Evolutionary conservation across 2,329 filamentous ascomycete genomes (phyloP).

Genomic region (Myriosclerotinia duriaeana): DNA sequence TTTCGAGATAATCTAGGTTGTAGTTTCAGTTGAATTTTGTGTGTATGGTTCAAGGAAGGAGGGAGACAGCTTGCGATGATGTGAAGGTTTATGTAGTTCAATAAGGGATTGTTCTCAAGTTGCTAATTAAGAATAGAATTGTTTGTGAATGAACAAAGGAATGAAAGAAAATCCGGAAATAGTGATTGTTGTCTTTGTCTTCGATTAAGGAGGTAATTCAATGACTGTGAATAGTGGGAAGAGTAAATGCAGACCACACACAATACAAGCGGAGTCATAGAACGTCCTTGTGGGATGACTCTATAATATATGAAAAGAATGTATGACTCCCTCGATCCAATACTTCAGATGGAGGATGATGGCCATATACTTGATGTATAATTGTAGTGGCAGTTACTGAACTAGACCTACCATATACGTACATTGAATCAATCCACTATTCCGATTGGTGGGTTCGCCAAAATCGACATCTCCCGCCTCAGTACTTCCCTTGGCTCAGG

Average conservation of each 20-base stretch:
- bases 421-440: no score
- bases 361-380: slow-evolving; percentile 1
- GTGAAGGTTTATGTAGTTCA: neutral
- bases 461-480: no score
- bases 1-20: neutral
- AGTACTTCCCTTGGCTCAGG: no score
- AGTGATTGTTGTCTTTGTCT: neutral
- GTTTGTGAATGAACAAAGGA: slow-evolving; percentile 2
- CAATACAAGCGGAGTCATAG: neutral
- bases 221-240: neutral
- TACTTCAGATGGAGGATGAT: slow-evolving; percentile 8
- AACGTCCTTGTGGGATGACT: neutral
- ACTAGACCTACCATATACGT: no score
- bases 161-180: no score
- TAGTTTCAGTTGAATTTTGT: neutral
- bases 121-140: neutral
- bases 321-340: slow-evolving; percentile 1
- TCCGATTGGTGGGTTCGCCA: no score
- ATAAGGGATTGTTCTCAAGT: neutral
- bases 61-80: neutral
- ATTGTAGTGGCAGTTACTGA: no score
- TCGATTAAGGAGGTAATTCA: neutral
- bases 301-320: neutral
- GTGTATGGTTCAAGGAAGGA: neutral
- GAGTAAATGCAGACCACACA: neutral